Percentiles rank a stretch among this genome's conserved stretches.
These are phyloP conservation scores for Ophiostoma sp. DNA, from an alignment of 2,329 filamentous ascomycete species.

Conservation along the genomic window DNA sequence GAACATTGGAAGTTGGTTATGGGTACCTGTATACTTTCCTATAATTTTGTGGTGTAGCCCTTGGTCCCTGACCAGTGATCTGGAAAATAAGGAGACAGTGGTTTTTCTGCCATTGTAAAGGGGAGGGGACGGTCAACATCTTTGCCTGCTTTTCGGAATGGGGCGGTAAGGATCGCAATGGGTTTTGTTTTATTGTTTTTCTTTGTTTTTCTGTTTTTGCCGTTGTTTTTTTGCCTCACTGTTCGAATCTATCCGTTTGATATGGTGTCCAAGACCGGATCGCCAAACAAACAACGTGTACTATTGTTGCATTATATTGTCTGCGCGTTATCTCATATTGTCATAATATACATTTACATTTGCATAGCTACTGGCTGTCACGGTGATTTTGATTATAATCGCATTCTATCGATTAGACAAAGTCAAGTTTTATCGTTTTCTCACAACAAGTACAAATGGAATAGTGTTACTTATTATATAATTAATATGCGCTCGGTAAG, in stretches of 20 bases:
- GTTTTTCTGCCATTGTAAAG: conserved; percentile 9
- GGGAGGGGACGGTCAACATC: not conserved
- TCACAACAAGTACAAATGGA: not conserved
- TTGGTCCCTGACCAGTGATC: not conserved
- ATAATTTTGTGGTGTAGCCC: conserved; percentile 19
- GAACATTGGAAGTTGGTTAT: conserved; percentile 9
- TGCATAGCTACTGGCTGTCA: conserved; percentile 1
- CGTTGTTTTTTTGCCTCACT: conserved; percentile 19
- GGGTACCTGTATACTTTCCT: conserved; percentile 20
- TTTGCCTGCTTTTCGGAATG: conserved; percentile 20
- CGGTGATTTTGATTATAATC: not conserved
- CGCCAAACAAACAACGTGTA: conserved; percentile 41
- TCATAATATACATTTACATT: conserved; percentile 12
- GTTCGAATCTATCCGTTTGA: conserved; percentile 22
- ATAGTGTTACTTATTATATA: not conserved
- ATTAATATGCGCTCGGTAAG: conserved; percentile 11
- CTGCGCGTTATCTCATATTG: conserved; percentile 27
- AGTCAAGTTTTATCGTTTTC: too few species aligned
- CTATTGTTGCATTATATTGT: conserved; percentile 43
- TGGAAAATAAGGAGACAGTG: conserved; percentile 9
- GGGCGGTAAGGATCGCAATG: conserved; percentile 22
- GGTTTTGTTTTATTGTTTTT: conserved; percentile 23
- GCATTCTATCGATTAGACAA: too few species aligned
- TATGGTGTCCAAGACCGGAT: conserved; percentile 20
- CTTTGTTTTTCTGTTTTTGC: conserved; percentile 2